Evolutionary conservation across 208 protist genomes (phyloP), one percentile per base, ranked within the genome.

Genomic region (Blechomonas ayalai): DNA sequence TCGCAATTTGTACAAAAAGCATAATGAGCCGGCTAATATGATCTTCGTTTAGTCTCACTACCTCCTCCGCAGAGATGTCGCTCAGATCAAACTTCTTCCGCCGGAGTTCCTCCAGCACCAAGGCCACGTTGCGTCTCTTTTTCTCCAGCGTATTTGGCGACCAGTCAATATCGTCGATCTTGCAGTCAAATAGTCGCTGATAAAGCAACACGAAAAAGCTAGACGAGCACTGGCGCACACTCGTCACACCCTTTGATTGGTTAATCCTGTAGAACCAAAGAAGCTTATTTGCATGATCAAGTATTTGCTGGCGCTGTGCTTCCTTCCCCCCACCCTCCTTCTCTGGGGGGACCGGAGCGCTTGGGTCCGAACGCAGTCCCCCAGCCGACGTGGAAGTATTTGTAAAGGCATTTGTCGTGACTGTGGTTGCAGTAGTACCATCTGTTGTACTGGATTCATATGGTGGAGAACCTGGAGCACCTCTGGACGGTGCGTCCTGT

Each of bases 161-260:
- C 18, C 57, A 58, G 22, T 87, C 80, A 46, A 92, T 85, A 5
- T 60, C 76, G 0, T 50, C 44, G 24, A 92, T 85, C 8, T 49
- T 72, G 41, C 69, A 76, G 57, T 76, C 68, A 37, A 85, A 92
- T 15, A 92, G 50, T 1, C 84, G 80, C 49, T 92, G 74, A 40
- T 82, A 92, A 6, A 92, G 65, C 16, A 92, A 27, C 16, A 92
- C 84, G 45, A 92, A 92, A 28, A 92, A 74, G 45, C 78, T 88
- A 15, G 80, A 90, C 18, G 84, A 83, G 59, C 84, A 92, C 48
- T 92, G 77, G 22, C 75, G 72, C 19, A 92, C 65, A 27, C 66
- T 78, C 0, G 63, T 82, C 20, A 92, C 74, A 18, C 37, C 43
- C 46, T 74, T 81, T 19, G 62, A n/a, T n/a, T n/a, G 18, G 12